Conservation (phyloP, 2,329 filamentous ascomycete genomes). For the Cephalotrichum gorgonifer region DNA sequence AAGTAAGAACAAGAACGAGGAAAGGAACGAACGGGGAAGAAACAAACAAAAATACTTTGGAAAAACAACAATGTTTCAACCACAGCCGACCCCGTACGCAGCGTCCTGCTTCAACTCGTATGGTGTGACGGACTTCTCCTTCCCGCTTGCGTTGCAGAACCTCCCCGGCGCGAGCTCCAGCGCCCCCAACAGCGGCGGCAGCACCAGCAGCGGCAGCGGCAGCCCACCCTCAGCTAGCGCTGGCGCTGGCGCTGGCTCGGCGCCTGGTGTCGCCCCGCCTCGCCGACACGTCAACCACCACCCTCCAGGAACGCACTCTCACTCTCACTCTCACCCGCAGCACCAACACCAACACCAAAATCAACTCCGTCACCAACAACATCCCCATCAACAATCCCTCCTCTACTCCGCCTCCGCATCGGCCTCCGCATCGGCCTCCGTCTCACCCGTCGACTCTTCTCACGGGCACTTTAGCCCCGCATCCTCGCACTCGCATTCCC, state of each 20-base stretch:
- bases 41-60: not conserved
- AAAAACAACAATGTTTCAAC: constrained; percentile 39
- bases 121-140: constrained; percentile 6
- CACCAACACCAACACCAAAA: constrained; percentile 9
- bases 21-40: not conserved
- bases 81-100: constrained; percentile 38
- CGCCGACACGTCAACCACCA: constrained; percentile 6
- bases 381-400: constrained; percentile 5
- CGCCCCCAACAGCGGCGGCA: constrained; percentile 1
- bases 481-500: constrained; percentile 2
- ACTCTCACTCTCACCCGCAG: constrained; percentile 7
- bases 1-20: not conserved
- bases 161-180: not conserved
- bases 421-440: constrained; percentile 5
- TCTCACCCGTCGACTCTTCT: constrained; percentile 5
- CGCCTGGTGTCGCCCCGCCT: constrained; percentile 2
- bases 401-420: constrained; percentile 3
- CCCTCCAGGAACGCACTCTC: too few relatives aligned
- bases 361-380: constrained; percentile 4
- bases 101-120: constrained; percentile 23
- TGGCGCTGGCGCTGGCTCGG: too few relatives aligned
- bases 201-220: not conserved
- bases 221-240: constrained; percentile 3
- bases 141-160: constrained; percentile 3
- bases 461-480: constrained; percentile 3